These are phyloP conservation scores for Petunia axillaris DNA, from an alignment of 257 asterid species.

Conservation along the genomic window DNA sequence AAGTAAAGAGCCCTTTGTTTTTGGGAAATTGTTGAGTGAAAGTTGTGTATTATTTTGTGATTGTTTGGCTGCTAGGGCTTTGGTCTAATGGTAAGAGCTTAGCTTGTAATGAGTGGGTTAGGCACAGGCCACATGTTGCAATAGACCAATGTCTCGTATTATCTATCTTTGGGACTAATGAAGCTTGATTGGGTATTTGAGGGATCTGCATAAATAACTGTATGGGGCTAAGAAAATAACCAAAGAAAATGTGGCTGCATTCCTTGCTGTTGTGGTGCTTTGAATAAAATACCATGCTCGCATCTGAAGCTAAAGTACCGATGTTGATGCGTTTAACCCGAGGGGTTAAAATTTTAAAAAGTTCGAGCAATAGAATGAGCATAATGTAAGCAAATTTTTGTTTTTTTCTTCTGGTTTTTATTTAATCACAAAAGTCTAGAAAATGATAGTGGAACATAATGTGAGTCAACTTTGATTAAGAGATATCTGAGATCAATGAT, in stretches of 20 bases:
- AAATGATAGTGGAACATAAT: background rate
- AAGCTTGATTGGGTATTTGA: background rate
- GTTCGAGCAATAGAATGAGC: background rate
- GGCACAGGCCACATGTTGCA: no score
- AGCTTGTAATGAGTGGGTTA: no score
- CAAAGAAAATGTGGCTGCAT: background rate
- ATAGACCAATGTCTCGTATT: background rate
- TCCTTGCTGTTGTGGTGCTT: background rate
- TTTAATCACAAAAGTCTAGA: slow-evolving; percentile 6
- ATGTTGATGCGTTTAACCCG: background rate
- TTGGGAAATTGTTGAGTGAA: no score
- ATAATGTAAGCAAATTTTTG: background rate
- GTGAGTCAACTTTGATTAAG: background rate
- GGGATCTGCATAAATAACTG: slow-evolving; percentile 1
- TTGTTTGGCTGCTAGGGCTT: no score
- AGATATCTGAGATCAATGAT: background rate
- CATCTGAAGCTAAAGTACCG: background rate
- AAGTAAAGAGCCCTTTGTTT: no score
- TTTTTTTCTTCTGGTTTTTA: background rate
- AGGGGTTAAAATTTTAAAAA: background rate
- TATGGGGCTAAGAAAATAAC: background rate
- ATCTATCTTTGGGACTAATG: background rate
- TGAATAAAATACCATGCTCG: background rate
- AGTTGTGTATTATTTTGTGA: no score
- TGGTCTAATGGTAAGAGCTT: no score